Percentiles rank a stretch among this genome's conserved stretches.
Conservation (phyloP, 2,329 filamentous ascomycete genomes). For the Aciculosporium take region DNA sequence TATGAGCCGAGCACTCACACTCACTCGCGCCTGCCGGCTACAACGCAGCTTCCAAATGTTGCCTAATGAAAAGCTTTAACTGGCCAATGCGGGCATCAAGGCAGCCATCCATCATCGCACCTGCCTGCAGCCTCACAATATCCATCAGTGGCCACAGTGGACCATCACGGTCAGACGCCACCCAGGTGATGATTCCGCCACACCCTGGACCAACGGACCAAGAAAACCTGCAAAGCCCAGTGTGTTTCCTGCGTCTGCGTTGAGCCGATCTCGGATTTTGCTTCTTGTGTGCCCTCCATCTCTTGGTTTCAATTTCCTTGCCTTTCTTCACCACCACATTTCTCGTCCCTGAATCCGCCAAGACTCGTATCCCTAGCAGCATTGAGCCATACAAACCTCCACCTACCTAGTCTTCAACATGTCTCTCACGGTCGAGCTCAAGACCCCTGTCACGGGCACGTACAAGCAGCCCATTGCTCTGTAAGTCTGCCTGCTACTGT, state of each 20-base stretch:
- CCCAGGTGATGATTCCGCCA: background rate
- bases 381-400: background rate
- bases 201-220: background rate
- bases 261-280: too few species aligned
- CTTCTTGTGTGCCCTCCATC: background rate
- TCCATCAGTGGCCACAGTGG: too few species aligned
- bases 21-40: too few species aligned
- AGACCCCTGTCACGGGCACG: slow-evolving; percentile 50
- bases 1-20: too few species aligned
- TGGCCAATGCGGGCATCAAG: too few species aligned
- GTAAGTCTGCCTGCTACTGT: slow-evolving; percentile 25
- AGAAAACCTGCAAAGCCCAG: background rate
- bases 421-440: slow-evolving; percentile 44
- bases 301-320: too few species aligned
- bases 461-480: slow-evolving; percentile 48
- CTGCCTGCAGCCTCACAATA: background rate
- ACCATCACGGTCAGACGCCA: slow-evolving; percentile 3
- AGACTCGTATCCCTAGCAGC: background rate
- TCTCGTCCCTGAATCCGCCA: background rate
- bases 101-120: background rate
- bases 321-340: background rate
- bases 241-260: slow-evolving; percentile 1
- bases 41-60: too few species aligned
- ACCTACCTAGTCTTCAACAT: too few species aligned
- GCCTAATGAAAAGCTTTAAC: too few species aligned